Base-by-base conservation (phyloP, 805 yeast genomes). In the Komagataella populi region DNA sequence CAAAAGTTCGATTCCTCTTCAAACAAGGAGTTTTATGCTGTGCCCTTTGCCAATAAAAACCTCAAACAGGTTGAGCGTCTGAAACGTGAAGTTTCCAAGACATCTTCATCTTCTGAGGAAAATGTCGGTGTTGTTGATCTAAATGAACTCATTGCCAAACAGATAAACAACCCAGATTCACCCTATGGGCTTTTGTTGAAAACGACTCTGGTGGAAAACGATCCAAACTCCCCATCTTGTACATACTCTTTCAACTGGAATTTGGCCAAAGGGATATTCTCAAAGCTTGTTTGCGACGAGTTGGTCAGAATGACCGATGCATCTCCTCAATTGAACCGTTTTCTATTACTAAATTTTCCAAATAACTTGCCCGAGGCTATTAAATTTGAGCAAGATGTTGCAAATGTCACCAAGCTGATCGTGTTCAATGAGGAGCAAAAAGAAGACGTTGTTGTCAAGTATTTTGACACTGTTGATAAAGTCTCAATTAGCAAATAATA, bases 371-470 rank as follows among this genome's bases (percentile, higher is more conserved):
- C 76, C 49, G 90, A 84, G 54, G 84, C 87, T 3, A 76, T 81
- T 50, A 80, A 77, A 58, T 85, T 85, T 55, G 93, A 85, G 61
- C 84, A 80, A 57, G 87, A 83, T 53, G 71, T 84, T 23, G 74
- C 81, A 2, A 72, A 73, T 7, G 64, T 75, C 49, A 63, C 70
- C 52, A 69, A 72, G 49, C 50, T 79, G 45, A 63, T 70, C 23
- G 56, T 68, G 12, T 57, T 63, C 53, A 55, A 62, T 3, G 75
- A 61, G 22, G 60, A 62, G 3, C 57, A 55, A 1, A 55, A 57
- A 12, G 50, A 69, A 43, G 61, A 66, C n/a, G 80, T 80, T 53
- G 73, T 83, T 12, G 68, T 75, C 48, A 80, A 78, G 46, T 85
- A 85, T 63, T 84, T 81, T 60, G 73, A 75, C 10, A 81, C 87